These are phyloP conservation scores for Metschnikowia reukaufii DNA, from an alignment of 805 yeast species.

Conservation along the genomic window DNA sequence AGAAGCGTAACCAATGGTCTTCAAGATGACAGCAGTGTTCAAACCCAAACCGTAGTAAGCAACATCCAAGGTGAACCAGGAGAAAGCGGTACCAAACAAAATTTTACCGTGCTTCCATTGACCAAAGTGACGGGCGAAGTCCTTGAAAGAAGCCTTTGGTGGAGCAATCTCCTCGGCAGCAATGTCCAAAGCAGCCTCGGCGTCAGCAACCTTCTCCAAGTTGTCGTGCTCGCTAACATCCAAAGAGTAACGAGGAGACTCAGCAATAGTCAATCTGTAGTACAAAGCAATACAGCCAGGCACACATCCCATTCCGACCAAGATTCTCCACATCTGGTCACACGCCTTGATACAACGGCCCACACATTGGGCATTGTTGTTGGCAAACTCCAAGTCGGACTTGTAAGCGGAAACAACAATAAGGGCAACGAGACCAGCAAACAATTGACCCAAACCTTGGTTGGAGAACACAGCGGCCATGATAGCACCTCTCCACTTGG, in stretches of 20 bases:
- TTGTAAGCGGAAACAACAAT: constrained; percentile 77
- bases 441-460: constrained; percentile 95
- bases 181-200: constrained; percentile 43
- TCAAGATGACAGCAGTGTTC: constrained; percentile 75
- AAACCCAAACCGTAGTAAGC: constrained; percentile 88
- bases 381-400: constrained; percentile 52
- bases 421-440: constrained; percentile 83
- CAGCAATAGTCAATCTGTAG: constrained; percentile 92
- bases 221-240: constrained; percentile 66
- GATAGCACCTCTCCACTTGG: constrained; percentile 97
- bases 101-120: constrained; percentile 89
- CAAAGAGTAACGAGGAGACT: constrained; percentile 87
- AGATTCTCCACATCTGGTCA: constrained; percentile 94
- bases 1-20: constrained; percentile 82
- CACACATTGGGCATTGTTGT: constrained; percentile 59
- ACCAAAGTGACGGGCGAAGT: constrained; percentile 69
- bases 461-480: constrained; percentile 96
- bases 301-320: constrained; percentile 86
- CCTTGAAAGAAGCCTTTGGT: constrained; percentile 79
- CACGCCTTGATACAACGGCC: constrained; percentile 69
- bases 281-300: constrained; percentile 85
- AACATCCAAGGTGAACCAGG: constrained; percentile 89
- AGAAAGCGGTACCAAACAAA: constrained; percentile 83
- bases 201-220: constrained; percentile 52
- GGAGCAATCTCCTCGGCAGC: constrained; percentile 46